These are phyloP conservation scores for Aspergillus fumigatiaffinis DNA, from an alignment of 2,329 filamentous ascomycete species.

Conservation along the genomic window DNA sequence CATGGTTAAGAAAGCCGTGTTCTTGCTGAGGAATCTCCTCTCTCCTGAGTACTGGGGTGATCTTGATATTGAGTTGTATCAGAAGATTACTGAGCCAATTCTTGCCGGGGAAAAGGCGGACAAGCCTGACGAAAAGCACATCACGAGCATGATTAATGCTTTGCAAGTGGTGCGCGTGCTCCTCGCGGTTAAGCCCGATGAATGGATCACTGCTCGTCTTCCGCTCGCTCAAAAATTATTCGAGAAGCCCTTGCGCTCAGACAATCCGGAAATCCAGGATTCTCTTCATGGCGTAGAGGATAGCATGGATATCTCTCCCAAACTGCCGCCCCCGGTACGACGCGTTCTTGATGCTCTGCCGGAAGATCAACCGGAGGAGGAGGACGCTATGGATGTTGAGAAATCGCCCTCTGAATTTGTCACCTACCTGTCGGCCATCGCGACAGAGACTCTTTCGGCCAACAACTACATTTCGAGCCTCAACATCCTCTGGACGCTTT, in stretches of 20 bases:
- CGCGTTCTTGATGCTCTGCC: slow-evolving; percentile 87
- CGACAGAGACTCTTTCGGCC: slow-evolving; percentile 79
- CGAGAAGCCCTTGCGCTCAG: slow-evolving; percentile 82
- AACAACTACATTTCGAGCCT: slow-evolving; percentile 82
- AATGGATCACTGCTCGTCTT: slow-evolving; percentile 83
- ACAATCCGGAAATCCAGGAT: slow-evolving; percentile 89
- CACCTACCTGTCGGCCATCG: slow-evolving; percentile 75
- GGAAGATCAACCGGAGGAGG: slow-evolving; percentile 73
- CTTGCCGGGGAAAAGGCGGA: slow-evolving; percentile 79
- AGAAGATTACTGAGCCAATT: slow-evolving; percentile 83
- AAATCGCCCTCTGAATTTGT: slow-evolving; percentile 81
- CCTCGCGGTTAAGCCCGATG: slow-evolving; percentile 78
- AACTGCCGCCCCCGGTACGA: slow-evolving; percentile 70
- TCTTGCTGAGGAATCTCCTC: slow-evolving; percentile 76
- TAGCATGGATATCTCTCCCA: slow-evolving; percentile 64
- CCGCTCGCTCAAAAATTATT: slow-evolving; percentile 77
- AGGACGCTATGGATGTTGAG: slow-evolving; percentile 73
- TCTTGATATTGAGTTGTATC: slow-evolving; percentile 84
- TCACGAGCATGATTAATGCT: slow-evolving; percentile 87
- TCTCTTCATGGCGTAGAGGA: slow-evolving; percentile 75
- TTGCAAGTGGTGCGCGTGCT: slow-evolving; percentile 89
- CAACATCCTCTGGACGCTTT: slow-evolving; percentile 89
- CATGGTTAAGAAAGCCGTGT: slow-evolving; percentile 79
- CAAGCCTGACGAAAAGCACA: slow-evolving; percentile 76
- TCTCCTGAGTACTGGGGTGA: slow-evolving; percentile 89